phyloP scores from a whole-genome alignment of 2,329 filamentous ascomycete genomes.

The Thelonectria discophora region DNA sequence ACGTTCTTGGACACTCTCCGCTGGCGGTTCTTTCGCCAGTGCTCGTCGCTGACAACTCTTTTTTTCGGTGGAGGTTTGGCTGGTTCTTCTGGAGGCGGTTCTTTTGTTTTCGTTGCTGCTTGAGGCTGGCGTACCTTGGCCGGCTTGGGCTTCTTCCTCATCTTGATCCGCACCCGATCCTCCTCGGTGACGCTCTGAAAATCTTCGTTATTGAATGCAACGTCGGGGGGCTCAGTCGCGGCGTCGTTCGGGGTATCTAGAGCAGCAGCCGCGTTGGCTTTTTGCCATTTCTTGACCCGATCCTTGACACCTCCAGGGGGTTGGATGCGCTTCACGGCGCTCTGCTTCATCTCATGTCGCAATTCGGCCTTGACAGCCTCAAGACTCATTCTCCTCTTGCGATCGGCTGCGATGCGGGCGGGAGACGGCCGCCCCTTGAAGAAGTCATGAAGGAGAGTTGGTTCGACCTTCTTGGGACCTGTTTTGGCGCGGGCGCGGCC shows the following conservation, averaged over 20 bases:
- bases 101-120: constrained; percentile 37
- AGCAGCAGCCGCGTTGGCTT: constrained; percentile 74
- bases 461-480: constrained; percentile 51
- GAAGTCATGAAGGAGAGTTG: constrained; percentile 65
- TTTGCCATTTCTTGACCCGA: constrained; percentile 87
- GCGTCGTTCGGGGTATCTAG: constrained; percentile 59
- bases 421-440: constrained; percentile 65
- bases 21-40: constrained; percentile 76
- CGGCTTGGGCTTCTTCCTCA: constrained; percentile 56
- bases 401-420: constrained; percentile 62
- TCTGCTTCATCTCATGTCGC: constrained; percentile 65
- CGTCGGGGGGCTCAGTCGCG: constrained; percentile 67
- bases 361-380: constrained; percentile 66
- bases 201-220: constrained; percentile 68
- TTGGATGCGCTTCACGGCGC: constrained; percentile 65
- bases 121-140: constrained; percentile 41
- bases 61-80: constrained; percentile 78
- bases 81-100: constrained; percentile 31
- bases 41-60: constrained; percentile 90
- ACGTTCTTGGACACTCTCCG: constrained; percentile 51
- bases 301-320: constrained; percentile 76
- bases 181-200: constrained; percentile 67
- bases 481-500: constrained; percentile 46
- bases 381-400: constrained; percentile 64
- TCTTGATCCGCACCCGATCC: constrained; percentile 66